A percentile compares a stretch with the other conserved stretches of the same genome.
These are phyloP conservation scores for Coemansia sp. DNA, from an alignment of 192 early-diverging fungal genomes.

Conservation along the genomic window DNA sequence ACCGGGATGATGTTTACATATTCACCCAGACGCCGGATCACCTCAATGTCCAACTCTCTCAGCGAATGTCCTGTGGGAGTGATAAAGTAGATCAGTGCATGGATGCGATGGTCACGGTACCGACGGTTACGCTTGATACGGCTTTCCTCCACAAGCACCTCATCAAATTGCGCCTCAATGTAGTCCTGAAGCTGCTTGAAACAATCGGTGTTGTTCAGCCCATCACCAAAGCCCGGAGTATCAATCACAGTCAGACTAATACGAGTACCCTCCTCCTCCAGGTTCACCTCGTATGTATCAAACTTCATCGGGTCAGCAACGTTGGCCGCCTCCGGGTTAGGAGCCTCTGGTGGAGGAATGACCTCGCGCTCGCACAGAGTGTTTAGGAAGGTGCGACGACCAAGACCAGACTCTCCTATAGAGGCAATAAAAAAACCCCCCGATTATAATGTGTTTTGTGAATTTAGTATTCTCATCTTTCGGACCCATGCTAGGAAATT, in stretches of 20 bases:
- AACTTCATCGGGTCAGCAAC: slow-evolving; percentile 87
- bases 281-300: slow-evolving; percentile 82
- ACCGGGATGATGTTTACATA: slow-evolving; percentile 96
- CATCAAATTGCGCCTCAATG: slow-evolving; percentile 94
- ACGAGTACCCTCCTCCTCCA: slow-evolving; percentile 96
- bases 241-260: slow-evolving; percentile 95
- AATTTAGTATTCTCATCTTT: no score
- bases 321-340: slow-evolving; percentile 71
- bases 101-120: slow-evolving; percentile 95
- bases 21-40: slow-evolving; percentile 86
- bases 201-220: slow-evolving; percentile 89
- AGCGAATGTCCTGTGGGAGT: slow-evolving; percentile 94
- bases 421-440: not conserved
- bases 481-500: no score
- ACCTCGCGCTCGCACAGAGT: slow-evolving; percentile 87
- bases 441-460: slow-evolving; percentile 1
- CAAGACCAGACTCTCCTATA: slow-evolving; percentile 68
- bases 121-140: slow-evolving; percentile 79
- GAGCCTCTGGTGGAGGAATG: slow-evolving; percentile 69
- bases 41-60: slow-evolving; percentile 91
- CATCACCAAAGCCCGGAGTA: slow-evolving; percentile 98
- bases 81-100: slow-evolving; percentile 97
- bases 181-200: slow-evolving; percentile 91
- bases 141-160: slow-evolving; percentile 87
- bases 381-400: slow-evolving; percentile 98